Base-by-base conservation (phyloP, 129 eudicot genomes). In the Escallonia herrerae region DNA sequence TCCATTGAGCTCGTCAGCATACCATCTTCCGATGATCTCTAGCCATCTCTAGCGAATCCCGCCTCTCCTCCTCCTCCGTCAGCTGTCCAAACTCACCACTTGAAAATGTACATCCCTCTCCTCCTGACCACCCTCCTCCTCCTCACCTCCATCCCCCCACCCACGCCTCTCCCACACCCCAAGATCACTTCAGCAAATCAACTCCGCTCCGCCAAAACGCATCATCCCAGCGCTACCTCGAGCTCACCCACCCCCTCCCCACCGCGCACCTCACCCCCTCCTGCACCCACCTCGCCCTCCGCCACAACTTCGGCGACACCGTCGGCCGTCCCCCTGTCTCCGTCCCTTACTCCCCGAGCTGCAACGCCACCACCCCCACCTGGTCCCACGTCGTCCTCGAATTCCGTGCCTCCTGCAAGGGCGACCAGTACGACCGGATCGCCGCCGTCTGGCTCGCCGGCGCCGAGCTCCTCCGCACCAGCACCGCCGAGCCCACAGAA, bases 371-470 rank as follows among this genome's bases (percentile, higher is more conserved):
- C 33, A 60, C 84, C 7, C 68, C 82, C 5, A 37, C 61, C 3
- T 82, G 89, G 86, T 71, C 89, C 68, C 53, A 44, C 43, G 83
- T 77, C 4, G 73, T 75, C 15, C 81, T 88, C 6, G 71, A 82
- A 8, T 76, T 88, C 60, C 62, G 60, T 5, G 91, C 67, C 33
- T 60, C 74, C 22, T 73, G 63, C 72, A 63, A 64, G 4, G 91
- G 91, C 5, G 68, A 77, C 2, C 91, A 88, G 77, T 80, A 82
- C 68, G 89, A 77, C 56, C 96, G 89, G 43, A 82, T 88, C 52
- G 91, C 86, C 67, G 91, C 82, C 8, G 76, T 88, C 10, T 84
- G 89, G 91, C 75, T 88, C 12, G 73, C 50, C 64, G 89, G 91
- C 10, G 83, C 69, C 4, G 96, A 88, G 81, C 66, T 88, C 4